These are phyloP conservation scores for Canariomyces notabilis DNA, from an alignment of 2,329 filamentous ascomycete genomes.

Conservation along the genomic window DNA sequence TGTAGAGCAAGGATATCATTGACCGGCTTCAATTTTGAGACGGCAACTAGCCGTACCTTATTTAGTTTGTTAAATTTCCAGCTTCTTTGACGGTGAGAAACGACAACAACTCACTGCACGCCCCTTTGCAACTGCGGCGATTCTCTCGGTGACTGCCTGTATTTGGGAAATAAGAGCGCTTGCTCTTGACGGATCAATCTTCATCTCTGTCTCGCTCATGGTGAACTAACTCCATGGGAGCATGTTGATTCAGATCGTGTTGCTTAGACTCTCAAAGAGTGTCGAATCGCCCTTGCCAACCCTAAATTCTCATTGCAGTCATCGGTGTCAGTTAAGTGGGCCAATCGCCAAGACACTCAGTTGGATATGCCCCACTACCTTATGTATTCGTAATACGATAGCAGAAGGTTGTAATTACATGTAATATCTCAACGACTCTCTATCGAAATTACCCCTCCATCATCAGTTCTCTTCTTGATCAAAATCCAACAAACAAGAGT, in stretches of 20 bases:
- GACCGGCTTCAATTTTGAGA: slow-evolving; percentile 92
- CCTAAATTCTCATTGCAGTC: no score
- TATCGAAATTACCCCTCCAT: no score
- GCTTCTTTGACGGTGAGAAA: background rate
- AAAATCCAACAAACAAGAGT: no score
- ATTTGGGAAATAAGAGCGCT: slow-evolving; percentile 59
- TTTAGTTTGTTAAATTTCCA: slow-evolving; percentile 20
- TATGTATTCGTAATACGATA: no score
- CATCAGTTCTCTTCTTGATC: no score
- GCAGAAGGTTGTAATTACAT: no score
- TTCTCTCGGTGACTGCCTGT: slow-evolving; percentile 52
- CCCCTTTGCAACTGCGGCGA: slow-evolving; percentile 49
- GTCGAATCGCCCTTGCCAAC: background rate
- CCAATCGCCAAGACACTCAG: no score
- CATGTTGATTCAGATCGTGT: no score
- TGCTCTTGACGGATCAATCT: slow-evolving; percentile 57
- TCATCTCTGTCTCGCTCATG: slow-evolving; percentile 53
- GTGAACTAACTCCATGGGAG: slow-evolving; percentile 11
- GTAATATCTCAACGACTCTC: no score
- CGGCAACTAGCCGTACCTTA: slow-evolving; percentile 81
- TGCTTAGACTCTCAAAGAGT: background rate
- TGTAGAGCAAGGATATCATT: slow-evolving; percentile 86
- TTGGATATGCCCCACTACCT: no score
- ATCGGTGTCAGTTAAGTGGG: no score
- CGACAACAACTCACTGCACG: slow-evolving; percentile 45